A percentile compares a stretch with the other conserved stretches of the same genome.
These are phyloP conservation scores for Cercospora sp. DNA, from an alignment of 2,329 filamentous ascomycete genomes.

Conservation along the genomic window DNA sequence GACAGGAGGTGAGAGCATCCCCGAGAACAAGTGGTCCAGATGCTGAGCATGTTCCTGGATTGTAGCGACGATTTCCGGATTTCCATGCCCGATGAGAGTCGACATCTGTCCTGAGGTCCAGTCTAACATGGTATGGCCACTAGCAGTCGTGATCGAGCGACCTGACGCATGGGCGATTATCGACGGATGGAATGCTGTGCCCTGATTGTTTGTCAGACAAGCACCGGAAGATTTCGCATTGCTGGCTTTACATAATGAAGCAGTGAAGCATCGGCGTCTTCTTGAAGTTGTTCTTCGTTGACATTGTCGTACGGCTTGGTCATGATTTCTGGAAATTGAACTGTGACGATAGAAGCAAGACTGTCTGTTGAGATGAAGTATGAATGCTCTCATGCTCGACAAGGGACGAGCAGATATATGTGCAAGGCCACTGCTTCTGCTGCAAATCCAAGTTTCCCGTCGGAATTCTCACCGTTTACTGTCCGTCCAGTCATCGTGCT, in stretches of 20 bases:
- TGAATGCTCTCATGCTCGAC: neutral
- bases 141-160: conserved; percentile 23
- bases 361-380: neutral
- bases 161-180: conserved; percentile 26
- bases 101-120: conserved; percentile 62
- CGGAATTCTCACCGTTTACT: neutral
- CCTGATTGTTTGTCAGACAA: neutral
- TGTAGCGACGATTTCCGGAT: conserved; percentile 59
- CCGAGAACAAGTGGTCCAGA: conserved; percentile 61
- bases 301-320: conserved; percentile 22
- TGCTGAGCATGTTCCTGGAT: conserved; percentile 51
- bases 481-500: neutral
- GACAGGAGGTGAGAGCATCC: conserved; percentile 60
- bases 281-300: conserved; percentile 21
- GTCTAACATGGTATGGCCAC: conserved; percentile 51
- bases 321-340: conserved; percentile 10
- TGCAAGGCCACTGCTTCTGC: too few relatives aligned
- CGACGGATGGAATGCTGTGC: conserved; percentile 26
- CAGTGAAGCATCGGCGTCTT: conserved; percentile 23
- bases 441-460: too few relatives aligned
- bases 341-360: neutral
- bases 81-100: conserved; percentile 58
- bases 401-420: neutral
- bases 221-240: neutral
- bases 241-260: conserved; percentile 20